Evolutionary conservation across 495 filamentous ascomycete genomes (phyloP).

Genomic region (Rostrohypoxylon terebratum): DNA sequence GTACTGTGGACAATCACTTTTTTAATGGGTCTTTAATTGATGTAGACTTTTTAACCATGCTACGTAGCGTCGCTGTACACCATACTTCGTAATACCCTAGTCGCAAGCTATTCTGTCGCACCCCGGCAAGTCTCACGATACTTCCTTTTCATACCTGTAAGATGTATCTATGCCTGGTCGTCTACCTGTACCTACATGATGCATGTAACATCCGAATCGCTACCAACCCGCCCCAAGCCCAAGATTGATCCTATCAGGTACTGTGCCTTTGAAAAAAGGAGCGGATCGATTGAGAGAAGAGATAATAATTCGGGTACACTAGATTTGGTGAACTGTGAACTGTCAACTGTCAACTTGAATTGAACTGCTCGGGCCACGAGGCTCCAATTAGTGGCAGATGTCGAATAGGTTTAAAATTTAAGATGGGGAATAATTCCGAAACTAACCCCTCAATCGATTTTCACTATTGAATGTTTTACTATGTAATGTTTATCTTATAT

Average conservation of each 20-base stretch:
- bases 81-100: constrained; percentile 30
- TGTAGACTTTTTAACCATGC: constrained; percentile 19
- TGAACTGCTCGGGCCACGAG: not conserved
- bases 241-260: constrained; percentile 18
- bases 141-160: constrained; percentile 5
- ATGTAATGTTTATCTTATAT: not conserved
- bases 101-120: not conserved
- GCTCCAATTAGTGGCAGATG: too few species aligned
- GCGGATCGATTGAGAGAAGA: constrained; percentile 18
- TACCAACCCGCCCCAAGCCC: constrained; percentile 26
- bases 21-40: constrained; percentile 23
- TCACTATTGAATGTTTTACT: not conserved
- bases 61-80: constrained; percentile 20
- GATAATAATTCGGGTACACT: not conserved
- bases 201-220: constrained; percentile 39
- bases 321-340: constrained; percentile 10
- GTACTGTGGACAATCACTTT: constrained; percentile 40
- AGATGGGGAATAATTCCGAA: constrained; percentile 7
- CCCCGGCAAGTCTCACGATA: constrained; percentile 7
- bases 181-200: constrained; percentile 36
- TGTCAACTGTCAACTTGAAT: too few species aligned
- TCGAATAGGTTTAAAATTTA: constrained; percentile 1
- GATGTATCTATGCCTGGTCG: constrained; percentile 23
- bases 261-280: constrained; percentile 22
- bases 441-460: constrained; percentile 1